Evolutionary conservation across 2,329 filamentous ascomycete genomes (phyloP), one percentile per base, ranked within the genome.

Genomic region (Claviceps sp.): DNA sequence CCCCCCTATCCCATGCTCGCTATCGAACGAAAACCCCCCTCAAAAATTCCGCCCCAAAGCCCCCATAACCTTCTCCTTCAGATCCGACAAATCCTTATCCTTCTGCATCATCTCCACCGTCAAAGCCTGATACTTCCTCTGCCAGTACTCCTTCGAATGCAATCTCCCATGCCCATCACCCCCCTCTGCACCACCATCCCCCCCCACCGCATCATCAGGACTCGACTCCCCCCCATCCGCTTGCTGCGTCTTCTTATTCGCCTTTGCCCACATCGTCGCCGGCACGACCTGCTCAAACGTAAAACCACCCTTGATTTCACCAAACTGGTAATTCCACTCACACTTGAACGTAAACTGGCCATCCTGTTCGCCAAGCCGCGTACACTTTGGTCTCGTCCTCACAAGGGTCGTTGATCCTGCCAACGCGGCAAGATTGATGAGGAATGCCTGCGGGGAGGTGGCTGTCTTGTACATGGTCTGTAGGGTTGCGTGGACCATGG

Each of bases 371-470:
- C 74, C 72, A 22, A 74, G 52, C 11, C 73, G 70, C 18, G 75
- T 66, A 51, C 67, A 66, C 46, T 68, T 61, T 22, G 66, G 67
- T 20, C 67, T 62, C 5, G 65, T 64, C 13, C 68, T 67, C 65
- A 77, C 72, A 48, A 82, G 67, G 30, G 74, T 63, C 48, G 67
- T 71, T 3, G 75, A 75, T 8, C 80, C 79, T 0, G 73, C 73
- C 11, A 83, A 67, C 4, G 77, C 77, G 0, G 78, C 72, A 5
- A 82, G 62, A 59, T 81, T 82, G 56, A 81, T 75, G 13, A 83
- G 65, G 56, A 83, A 82, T 0, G 72, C 70, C 59, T 81, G 73
- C 5, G 75, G 72, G 11, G 71, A 75, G 1, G 68, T 63, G 0
- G 78, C 75, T 45, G 73, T 70, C 41, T 69, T 70, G 54, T 74